Conservation (phyloP, 345 rosid species). For the Gynandropsis gynandra region DNA sequence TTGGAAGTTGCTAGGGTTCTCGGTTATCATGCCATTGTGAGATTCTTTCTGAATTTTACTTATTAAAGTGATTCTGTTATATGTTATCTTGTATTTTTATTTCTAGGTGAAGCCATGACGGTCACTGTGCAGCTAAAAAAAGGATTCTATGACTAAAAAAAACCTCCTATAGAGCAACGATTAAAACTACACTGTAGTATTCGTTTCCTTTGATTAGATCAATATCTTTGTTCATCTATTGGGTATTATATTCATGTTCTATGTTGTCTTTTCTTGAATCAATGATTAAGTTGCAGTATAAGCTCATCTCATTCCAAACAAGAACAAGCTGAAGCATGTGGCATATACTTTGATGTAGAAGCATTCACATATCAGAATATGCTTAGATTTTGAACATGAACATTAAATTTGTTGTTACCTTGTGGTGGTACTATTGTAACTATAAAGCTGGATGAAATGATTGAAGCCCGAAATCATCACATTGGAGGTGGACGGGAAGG, state of each 20-base stretch:
- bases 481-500: slow-evolving; percentile 68
- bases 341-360: no score
- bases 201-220: slow-evolving; percentile 88
- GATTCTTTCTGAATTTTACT: slow-evolving; percentile 16
- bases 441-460: slow-evolving; percentile 96
- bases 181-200: no score
- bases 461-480: slow-evolving; percentile 42
- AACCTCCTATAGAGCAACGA: slow-evolving; percentile 58
- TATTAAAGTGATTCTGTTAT: background rate
- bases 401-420: background rate
- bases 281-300: no score
- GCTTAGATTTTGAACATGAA: no score
- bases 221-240: no score
- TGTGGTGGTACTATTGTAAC: background rate
- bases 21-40: slow-evolving; percentile 3
- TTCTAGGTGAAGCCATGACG: slow-evolving; percentile 58
- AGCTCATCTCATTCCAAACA: no score
- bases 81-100: slow-evolving; percentile 4
- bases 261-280: no score
- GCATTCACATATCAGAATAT: no score
- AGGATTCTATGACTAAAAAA: slow-evolving; percentile 45
- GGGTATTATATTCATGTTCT: no score
- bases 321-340: no score
- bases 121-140: slow-evolving; percentile 54
- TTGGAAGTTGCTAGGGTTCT: background rate